These are phyloP conservation scores for Plasmodium chabaudi DNA, from an alignment of 169 alveolate species.

Conservation along the genomic window DNA sequence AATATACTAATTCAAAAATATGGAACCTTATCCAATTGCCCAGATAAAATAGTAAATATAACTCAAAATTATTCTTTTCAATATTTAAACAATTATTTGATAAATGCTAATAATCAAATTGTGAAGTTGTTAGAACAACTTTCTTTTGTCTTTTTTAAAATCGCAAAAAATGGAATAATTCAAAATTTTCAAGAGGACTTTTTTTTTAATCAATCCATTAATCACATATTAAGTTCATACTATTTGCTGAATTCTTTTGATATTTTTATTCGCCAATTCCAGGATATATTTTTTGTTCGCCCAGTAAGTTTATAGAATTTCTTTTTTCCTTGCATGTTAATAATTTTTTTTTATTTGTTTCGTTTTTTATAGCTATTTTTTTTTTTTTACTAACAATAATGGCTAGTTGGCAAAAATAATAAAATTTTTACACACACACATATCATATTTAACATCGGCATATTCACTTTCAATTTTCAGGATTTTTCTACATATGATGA, in stretches of 20 bases:
- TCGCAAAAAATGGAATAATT: slow-evolving; percentile 15
- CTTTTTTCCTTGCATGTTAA: not conserved
- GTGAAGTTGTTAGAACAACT: slow-evolving; percentile 1
- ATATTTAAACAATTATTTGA: slow-evolving; percentile 26
- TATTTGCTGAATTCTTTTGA: slow-evolving; percentile 46
- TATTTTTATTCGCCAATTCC: slow-evolving; percentile 27
- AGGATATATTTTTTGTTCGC: slow-evolving; percentile 26
- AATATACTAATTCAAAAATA: slow-evolving; percentile 44
- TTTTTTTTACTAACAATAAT: too few relatives aligned
- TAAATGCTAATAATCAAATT: slow-evolving; percentile 6
- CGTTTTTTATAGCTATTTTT: too few relatives aligned
- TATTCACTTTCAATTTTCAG: too few relatives aligned
- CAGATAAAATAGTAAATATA: slow-evolving; percentile 4
- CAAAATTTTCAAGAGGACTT: slow-evolving; percentile 16
- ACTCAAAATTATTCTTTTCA: slow-evolving; percentile 36
- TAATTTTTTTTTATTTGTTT: too few relatives aligned
- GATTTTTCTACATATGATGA: slow-evolving; percentile 48
- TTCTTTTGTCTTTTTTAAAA: slow-evolving; percentile 27
- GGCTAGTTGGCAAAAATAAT: too few relatives aligned
- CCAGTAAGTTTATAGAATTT: slow-evolving; percentile 13
- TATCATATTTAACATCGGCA: too few relatives aligned
- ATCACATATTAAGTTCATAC: slow-evolving; percentile 35
- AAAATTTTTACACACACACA: too few relatives aligned
- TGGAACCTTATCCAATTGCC: slow-evolving; percentile 28
- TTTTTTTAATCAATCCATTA: slow-evolving; percentile 23